Evolutionary conservation across 352 stramenopile genomes (phyloP), one percentile per base, ranked within the genome.

Genomic region (Globisporangium parvum): DNA sequence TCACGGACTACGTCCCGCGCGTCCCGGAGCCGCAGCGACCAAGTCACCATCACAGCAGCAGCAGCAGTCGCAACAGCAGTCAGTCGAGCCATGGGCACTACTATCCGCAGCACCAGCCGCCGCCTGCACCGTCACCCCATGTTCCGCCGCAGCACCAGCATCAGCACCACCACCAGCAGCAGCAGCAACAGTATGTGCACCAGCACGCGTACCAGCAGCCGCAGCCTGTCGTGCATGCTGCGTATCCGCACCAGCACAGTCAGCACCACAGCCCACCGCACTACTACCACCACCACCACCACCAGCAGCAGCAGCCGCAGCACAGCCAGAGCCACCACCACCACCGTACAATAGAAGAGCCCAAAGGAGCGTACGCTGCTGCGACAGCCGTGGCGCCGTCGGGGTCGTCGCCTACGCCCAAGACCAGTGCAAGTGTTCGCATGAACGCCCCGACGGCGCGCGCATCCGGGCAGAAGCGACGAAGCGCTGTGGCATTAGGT

Each of bases 401-500:
- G 28, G 3, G 45, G 15, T 60, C 54, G 14, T 60, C 54, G 26
- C 24, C 54, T n/a, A 60, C 47, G 18, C 33, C 53, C 28, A 41
- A 51, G 53, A 50, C 24, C 1, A 51, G 24, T 42, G 73, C 74
- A 17, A 75, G 82, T 31, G 72, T 68, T 28, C 79, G 73, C 60
- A 82, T 57, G 40, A 40, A 37, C 40, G 41, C 56, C 24, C 42
- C 54, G 26, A 70, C 69, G 47, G 71, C 56, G 60, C 75, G 80
- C 26, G 71, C 77, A 45, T 87, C 83, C 0, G 78, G 80, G 6
- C 81, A 89, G 58, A 93, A 93, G 67, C 75, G 81, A 46, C 80
- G 81, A 59, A 87, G 78, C 53, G 83, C 80, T 18, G 79, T 91
- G 37, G 81, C 84, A 41, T 69, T 93, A 9, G 84, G 81, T 46